A percentile compares a stretch with the other conserved stretches of the same genome.
phyloP scores from a whole-genome alignment of 176 grass and related monocot genomes.

The Avena insularis region DNA sequence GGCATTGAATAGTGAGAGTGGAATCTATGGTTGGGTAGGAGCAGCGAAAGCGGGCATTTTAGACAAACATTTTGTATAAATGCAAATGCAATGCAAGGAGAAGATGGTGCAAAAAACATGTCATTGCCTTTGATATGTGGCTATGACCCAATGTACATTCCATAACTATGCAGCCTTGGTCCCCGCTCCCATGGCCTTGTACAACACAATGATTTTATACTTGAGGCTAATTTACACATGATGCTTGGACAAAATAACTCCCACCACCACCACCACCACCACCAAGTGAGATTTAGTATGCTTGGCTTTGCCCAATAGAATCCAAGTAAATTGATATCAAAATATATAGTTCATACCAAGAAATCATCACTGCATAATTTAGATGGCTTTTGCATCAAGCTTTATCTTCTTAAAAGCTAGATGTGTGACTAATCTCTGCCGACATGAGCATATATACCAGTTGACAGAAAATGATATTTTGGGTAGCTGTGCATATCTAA shows the following conservation, averaged over 20 bases:
- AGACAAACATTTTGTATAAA: neutral
- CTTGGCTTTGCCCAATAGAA: too few relatives aligned
- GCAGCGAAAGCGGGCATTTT: neutral
- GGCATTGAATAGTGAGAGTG: too few relatives aligned
- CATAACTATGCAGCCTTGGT: neutral
- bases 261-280: too few relatives aligned
- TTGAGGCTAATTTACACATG: too few relatives aligned
- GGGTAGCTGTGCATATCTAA: neutral
- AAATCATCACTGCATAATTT: neutral
- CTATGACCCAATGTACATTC: too few relatives aligned
- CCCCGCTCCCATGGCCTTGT: too few relatives aligned
- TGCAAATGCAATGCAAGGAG: neutral
- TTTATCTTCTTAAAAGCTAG: neutral
- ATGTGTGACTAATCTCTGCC: neutral
- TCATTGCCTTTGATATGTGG: neutral
- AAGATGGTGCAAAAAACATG: neutral
- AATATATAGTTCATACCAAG: neutral
- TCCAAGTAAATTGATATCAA: neutral
- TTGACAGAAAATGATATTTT: neutral
- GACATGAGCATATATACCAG: neutral
- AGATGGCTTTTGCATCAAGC: neutral
- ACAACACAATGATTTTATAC: too few relatives aligned
- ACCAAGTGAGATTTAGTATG: too few relatives aligned
- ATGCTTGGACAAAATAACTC: too few relatives aligned
- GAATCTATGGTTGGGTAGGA: neutral